Conservation (phyloP, 2,329 filamentous ascomycete species). For the Emergomyces orientalis region DNA sequence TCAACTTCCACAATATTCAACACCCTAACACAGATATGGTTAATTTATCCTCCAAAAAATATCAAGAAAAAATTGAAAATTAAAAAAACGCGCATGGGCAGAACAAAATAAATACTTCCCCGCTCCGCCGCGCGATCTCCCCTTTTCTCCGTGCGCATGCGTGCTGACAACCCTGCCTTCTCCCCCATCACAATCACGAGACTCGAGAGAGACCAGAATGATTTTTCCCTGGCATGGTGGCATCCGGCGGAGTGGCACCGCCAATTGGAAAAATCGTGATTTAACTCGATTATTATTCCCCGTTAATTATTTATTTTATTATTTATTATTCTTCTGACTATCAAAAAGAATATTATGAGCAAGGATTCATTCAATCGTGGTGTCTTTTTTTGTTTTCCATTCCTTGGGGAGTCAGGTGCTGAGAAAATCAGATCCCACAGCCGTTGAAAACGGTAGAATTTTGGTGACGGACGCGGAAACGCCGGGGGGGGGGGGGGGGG, state of each 20-base stretch:
- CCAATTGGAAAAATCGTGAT: not conserved
- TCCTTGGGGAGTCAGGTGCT: no score
- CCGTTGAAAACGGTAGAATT: no score
- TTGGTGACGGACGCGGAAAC: not conserved
- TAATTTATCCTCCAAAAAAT: not conserved
- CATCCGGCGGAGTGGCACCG: not conserved
- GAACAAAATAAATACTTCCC: not conserved
- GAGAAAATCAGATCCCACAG: no score
- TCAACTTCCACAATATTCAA: no score
- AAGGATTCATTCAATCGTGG: no score
- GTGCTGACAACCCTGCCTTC: no score
- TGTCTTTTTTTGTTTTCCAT: no score
- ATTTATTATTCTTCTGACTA: no score
- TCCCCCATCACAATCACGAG: not conserved
- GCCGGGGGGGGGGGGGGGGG: not conserved
- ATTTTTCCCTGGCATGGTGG: not conserved
- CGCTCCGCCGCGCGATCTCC: not conserved
- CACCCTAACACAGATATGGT: not conserved
- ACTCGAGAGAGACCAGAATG: no score
- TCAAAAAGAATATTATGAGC: no score
- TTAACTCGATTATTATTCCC: no score
- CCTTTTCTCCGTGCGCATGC: not conserved
- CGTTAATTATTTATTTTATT: no score
- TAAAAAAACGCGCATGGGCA: not conserved
- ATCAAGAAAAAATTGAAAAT: not conserved